Conservation (phyloP, 2,329 filamentous ascomycete species). For the Cercospora citrullina region DNA sequence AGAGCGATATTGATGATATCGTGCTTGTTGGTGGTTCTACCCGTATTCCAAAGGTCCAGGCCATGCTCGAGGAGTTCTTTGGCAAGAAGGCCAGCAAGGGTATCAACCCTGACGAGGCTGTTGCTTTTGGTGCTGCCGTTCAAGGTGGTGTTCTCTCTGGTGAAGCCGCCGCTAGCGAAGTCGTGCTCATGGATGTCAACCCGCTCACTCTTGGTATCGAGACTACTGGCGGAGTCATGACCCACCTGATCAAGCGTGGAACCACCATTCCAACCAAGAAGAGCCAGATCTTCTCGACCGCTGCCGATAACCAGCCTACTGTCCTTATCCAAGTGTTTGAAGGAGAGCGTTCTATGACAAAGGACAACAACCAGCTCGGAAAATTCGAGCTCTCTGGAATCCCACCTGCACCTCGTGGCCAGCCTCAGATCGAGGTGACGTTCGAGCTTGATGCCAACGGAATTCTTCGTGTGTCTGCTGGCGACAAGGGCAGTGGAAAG, state of each 20-base stretch:
- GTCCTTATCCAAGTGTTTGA: constrained; percentile 99
- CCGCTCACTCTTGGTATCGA: constrained; percentile 97
- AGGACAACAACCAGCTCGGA: constrained; percentile 78
- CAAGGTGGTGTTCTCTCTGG: constrained; percentile 94
- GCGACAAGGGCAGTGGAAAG: constrained; percentile 98
- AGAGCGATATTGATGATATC: constrained; percentile 91
- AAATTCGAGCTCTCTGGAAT: constrained; percentile 98
- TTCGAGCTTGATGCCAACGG: constrained; percentile 98
- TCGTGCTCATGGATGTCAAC: constrained; percentile 92
- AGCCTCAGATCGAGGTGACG: constrained; percentile 96
- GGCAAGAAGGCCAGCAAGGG: constrained; percentile 98
- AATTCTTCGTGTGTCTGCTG: constrained; percentile 93
- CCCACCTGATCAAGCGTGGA: constrained; percentile 96
- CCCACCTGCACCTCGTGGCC: constrained; percentile 89
- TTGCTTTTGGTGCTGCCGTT: constrained; percentile 94
- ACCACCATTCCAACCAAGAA: constrained; percentile 99
- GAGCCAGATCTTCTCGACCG: constrained; percentile 96
- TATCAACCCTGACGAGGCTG: constrained; percentile 99
- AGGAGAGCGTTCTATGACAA: constrained; percentile 70
- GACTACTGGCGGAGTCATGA: constrained; percentile 97
- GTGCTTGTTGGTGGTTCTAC: constrained; percentile 98
- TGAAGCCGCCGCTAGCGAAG: constrained; percentile 82
- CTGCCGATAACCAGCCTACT: constrained; percentile 95
- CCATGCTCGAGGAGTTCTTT: constrained; percentile 95
- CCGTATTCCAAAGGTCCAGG: constrained; percentile 97